Conservation (phyloP, 768 basidiomycete genomes). For the Holtermannia corniformis region DNA sequence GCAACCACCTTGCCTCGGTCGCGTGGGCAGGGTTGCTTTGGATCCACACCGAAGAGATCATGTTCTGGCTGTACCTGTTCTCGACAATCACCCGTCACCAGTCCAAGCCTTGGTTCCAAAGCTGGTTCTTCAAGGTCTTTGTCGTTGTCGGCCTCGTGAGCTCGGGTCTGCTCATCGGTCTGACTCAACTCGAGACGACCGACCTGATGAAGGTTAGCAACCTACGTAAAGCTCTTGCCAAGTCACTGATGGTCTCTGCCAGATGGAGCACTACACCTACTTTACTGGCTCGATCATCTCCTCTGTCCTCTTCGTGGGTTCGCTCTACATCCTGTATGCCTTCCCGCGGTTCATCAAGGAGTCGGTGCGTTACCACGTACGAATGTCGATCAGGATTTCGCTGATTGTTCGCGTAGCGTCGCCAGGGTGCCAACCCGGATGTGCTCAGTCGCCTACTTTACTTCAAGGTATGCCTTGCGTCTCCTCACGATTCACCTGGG, state of each 20-base stretch:
- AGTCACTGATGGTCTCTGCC: neutral
- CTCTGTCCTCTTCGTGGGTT: slow-evolving; percentile 8
- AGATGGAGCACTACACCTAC: slow-evolving; percentile 30
- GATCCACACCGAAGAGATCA: slow-evolving; percentile 27
- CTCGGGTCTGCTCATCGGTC: slow-evolving; percentile 6
- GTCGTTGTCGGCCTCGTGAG: slow-evolving; percentile 73
- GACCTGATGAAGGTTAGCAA: slow-evolving; percentile 10
- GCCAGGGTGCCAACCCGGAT: slow-evolving; percentile 30
- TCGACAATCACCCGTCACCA: slow-evolving; percentile 15
- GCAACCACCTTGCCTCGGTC: slow-evolving; percentile 16
- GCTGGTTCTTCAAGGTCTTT: slow-evolving; percentile 25
- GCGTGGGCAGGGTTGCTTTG: slow-evolving; percentile 17
- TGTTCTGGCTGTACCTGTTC: slow-evolving; percentile 29
- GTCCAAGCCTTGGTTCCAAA: slow-evolving; percentile 21
- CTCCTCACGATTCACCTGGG: neutral
- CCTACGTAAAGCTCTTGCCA: neutral
- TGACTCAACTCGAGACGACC: slow-evolving; percentile 15
- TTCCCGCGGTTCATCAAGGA: slow-evolving; percentile 31
- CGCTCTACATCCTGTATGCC: slow-evolving; percentile 15
- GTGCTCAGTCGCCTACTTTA: slow-evolving; percentile 24
- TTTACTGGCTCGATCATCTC: slow-evolving; percentile 20
- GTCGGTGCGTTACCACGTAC: slow-evolving; percentile 8
- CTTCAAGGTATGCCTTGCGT: slow-evolving; percentile 14
- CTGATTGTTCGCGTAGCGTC: slow-evolving; percentile 5
- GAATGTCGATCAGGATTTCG: too few relatives aligned